Evolutionary conservation across 176 grass and related monocot species (phyloP).

Genomic region (Paspalum notatum): DNA sequence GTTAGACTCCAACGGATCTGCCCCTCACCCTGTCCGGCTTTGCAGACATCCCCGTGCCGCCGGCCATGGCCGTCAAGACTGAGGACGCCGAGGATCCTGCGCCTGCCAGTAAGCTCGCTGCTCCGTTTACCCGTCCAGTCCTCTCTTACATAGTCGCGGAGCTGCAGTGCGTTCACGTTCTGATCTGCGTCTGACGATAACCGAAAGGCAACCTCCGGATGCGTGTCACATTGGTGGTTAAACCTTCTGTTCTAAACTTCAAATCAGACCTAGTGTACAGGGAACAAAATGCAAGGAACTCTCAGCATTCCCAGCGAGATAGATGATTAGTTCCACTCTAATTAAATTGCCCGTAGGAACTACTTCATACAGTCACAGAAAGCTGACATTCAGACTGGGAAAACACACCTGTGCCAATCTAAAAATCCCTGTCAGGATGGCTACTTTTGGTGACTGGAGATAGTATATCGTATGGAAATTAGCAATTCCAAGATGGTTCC

Average conservation of each 20-base stretch:
- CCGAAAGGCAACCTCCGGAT: not conserved
- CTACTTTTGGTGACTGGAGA: too few species aligned
- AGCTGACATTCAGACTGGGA: too few species aligned
- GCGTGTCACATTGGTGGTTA: not conserved
- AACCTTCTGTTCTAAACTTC: not conserved
- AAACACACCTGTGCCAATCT: too few species aligned
- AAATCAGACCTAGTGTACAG: not conserved
- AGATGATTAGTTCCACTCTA: not conserved
- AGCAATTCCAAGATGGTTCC: not conserved
- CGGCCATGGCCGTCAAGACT: conserved; percentile 66
- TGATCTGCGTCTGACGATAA: conserved; percentile 10
- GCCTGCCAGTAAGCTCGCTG: conserved; percentile 56
- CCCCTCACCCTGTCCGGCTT: not conserved
- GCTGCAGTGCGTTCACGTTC: not conserved
- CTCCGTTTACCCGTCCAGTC: not conserved
- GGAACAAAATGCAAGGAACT: conserved; percentile 1
- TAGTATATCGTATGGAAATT: not conserved
- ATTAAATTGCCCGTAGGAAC: not conserved
- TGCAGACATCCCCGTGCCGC: conserved; percentile 79
- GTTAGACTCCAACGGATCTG: conserved; percentile 1
- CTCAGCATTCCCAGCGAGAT: not conserved
- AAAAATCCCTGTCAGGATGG: too few species aligned
- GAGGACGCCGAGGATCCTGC: conserved; percentile 73
- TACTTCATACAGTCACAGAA: not conserved
- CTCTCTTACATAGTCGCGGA: not conserved